A percentile compares a stretch with the other conserved stretches of the same genome.
Conservation (phyloP, 2,329 filamentous ascomycete genomes). For the Cercospora beticola region DNA sequence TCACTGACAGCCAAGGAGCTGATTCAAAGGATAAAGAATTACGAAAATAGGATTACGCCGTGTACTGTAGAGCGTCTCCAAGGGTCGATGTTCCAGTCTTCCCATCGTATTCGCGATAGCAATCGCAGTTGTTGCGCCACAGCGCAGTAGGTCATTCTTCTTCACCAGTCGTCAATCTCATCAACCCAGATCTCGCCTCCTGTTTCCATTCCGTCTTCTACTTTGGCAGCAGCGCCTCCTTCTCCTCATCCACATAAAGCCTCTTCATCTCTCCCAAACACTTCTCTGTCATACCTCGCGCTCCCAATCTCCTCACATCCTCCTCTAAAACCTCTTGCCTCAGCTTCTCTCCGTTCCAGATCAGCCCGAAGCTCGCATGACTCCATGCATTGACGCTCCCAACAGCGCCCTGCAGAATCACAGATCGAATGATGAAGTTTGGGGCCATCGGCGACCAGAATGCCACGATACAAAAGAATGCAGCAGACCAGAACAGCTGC, state of each 20-base stretch:
- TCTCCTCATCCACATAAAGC: not conserved
- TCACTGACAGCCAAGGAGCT: not conserved
- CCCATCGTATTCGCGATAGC: not conserved
- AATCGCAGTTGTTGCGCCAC: not conserved
- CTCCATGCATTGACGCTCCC: constrained; percentile 4
- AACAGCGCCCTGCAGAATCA: constrained; percentile 1
- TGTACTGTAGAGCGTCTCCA: not conserved
- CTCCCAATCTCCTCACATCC: not conserved
- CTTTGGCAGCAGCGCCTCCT: not conserved
- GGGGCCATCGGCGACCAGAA: constrained; percentile 1
- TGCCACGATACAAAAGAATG: not conserved
- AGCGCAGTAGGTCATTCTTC: not conserved
- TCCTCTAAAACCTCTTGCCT: not conserved
- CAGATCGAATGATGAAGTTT: not conserved
- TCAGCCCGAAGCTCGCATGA: not conserved
- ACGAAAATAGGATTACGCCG: not conserved
- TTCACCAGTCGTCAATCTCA: not conserved
- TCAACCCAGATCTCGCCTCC: not conserved
- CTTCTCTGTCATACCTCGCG: not conserved
- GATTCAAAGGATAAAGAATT: not conserved
- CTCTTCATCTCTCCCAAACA: not conserved
- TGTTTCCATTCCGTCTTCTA: not conserved
- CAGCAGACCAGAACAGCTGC: not conserved
- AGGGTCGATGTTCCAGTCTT: not conserved
- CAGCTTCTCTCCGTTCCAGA: constrained; percentile 1